These are phyloP conservation scores for Mortierella sp. DNA, from an alignment of 371 early-diverging fungal species.

Conservation along the genomic window DNA sequence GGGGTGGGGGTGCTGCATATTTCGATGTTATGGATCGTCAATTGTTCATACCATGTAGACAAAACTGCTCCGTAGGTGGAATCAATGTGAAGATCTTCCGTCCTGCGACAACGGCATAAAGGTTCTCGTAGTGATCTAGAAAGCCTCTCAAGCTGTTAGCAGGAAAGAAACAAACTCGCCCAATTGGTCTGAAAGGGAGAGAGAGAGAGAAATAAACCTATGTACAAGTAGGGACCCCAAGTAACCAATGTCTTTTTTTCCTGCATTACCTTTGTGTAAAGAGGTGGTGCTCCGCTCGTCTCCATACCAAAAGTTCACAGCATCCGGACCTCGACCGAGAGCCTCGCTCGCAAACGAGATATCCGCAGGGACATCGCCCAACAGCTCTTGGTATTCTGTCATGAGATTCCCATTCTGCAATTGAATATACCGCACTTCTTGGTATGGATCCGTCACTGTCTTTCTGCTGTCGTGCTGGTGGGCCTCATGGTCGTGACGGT, in stretches of 20 bases:
- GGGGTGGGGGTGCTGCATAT: no score
- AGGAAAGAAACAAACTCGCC: neutral
- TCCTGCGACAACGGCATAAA: conserved; percentile 79
- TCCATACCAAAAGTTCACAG: conserved; percentile 87
- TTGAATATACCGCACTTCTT: conserved; percentile 70
- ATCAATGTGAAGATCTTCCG: conserved; percentile 75
- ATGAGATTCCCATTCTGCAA: conserved; percentile 77
- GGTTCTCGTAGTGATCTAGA: conserved; percentile 81
- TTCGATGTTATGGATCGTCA: no score
- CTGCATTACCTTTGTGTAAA: conserved; percentile 70
- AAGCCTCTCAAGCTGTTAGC: neutral
- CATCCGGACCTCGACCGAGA: conserved; percentile 71
- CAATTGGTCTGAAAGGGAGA: neutral
- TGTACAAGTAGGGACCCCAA: neutral
- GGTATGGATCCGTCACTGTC: conserved; percentile 23
- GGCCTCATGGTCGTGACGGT: no score
- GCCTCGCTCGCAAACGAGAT: conserved; percentile 74
- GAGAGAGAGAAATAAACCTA: neutral
- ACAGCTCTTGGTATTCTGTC: conserved; percentile 63
- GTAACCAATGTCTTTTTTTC: no score
- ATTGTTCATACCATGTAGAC: conserved; percentile 66
- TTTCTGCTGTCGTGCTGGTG: neutral
- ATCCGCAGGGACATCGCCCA: conserved; percentile 69
- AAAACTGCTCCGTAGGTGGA: conserved; percentile 77
- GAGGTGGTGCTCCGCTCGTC: conserved; percentile 70